phyloP scores from a whole-genome alignment of 202 grass and related monocot species.

The Musa balbisiana region DNA sequence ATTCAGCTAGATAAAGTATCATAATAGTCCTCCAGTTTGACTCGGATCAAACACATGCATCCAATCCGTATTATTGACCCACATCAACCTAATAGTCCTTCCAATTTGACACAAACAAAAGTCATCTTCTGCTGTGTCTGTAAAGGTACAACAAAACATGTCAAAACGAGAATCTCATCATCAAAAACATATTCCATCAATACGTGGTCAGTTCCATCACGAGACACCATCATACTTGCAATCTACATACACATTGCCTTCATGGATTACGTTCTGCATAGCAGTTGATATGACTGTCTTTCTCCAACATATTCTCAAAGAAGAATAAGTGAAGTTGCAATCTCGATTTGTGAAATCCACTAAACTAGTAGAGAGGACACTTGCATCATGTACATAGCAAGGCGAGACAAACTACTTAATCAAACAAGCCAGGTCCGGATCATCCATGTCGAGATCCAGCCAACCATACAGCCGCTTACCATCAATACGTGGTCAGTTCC shows the following conservation, averaged over 20 bases:
- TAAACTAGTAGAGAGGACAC: neutral
- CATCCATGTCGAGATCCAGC: conserved; percentile 27
- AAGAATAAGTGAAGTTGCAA: neutral
- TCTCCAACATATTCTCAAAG: neutral
- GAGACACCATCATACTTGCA: neutral
- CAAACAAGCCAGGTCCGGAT: conserved; percentile 26
- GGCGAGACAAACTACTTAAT: conserved; percentile 10
- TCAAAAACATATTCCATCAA: neutral
- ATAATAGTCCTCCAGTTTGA: too few relatives aligned
- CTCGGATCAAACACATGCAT: too few relatives aligned
- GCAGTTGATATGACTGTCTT: neutral
- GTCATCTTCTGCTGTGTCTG: too few relatives aligned
- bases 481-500: neutral
- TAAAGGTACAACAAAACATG: too few relatives aligned
- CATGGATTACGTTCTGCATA: neutral
- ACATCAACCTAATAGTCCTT: too few relatives aligned
- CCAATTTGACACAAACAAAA: too few relatives aligned
- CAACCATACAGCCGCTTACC: neutral
- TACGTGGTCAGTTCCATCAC: neutral
- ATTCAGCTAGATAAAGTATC: too few relatives aligned
- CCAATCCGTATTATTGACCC: too few relatives aligned
- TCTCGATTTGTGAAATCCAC: neutral
- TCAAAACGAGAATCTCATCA: neutral
- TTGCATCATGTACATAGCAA: neutral
- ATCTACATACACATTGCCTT: neutral